These are phyloP conservation scores for Naganishia onofrii DNA, from an alignment of 768 basidiomycete genomes.

Conservation along the genomic window DNA sequence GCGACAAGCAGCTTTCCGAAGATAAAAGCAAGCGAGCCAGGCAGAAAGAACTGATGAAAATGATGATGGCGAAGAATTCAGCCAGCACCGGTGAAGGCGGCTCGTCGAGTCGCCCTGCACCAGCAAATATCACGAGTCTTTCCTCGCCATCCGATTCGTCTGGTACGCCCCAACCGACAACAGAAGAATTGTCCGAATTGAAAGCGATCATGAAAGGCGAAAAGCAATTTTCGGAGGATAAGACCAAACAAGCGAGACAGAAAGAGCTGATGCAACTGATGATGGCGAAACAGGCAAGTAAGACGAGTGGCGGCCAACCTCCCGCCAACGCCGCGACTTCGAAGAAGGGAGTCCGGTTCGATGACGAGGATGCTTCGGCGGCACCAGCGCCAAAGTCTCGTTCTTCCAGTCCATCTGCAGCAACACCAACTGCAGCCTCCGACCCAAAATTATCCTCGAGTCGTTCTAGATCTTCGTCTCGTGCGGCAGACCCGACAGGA, in stretches of 20 bases:
- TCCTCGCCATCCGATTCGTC: background rate
- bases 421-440: background rate
- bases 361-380: background rate
- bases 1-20: conserved; percentile 6
- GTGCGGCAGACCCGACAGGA: background rate
- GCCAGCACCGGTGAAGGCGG: background rate
- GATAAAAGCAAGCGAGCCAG: conserved; percentile 5
- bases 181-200: conserved; percentile 2
- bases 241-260: background rate
- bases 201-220: conserved; percentile 14
- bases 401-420: background rate
- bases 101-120: background rate
- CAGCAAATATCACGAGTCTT: background rate
- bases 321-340: background rate
- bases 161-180: background rate
- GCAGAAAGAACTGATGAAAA: conserved; percentile 16
- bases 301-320: background rate
- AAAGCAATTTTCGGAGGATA: conserved; percentile 1
- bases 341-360: conserved; percentile 13
- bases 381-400: background rate
- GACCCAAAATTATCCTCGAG: background rate
- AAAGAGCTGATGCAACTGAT: conserved; percentile 13
- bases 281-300: background rate
- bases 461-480: background rate
- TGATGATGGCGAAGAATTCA: conserved; percentile 11